Base-by-base conservation (phyloP, 2,329 filamentous ascomycete genomes). In the Madurella fahalii region DNA sequence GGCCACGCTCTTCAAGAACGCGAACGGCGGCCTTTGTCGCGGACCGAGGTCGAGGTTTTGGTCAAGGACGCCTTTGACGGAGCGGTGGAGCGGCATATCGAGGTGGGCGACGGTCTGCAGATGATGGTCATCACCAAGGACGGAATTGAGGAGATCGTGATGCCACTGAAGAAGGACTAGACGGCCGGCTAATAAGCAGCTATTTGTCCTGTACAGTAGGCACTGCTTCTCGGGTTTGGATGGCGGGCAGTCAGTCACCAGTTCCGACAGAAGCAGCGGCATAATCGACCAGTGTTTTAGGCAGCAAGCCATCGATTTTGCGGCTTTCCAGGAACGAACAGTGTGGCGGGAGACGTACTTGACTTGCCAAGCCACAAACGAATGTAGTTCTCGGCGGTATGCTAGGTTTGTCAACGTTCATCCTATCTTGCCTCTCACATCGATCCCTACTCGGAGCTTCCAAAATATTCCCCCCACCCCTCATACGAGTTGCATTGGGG, bases 11-110 rank as follows among this genome's bases (percentile, higher is more conserved):
- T 96, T 65, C 76, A 88, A 76, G 82, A 87, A 73, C 81, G 86
- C 64, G 80, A 84, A 70, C 80, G 82, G 57, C 78, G 85, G 67
- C 88, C 89, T 49, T 75, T 97, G 67, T 79, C 85, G 30, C 80
- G 83, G 67, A 75, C 81, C 52, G 84, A 87, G 57, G 93, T 95
- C 30, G 88, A 95, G 76, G 83, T 87, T 61, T 71, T 99, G 65
- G 93, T 99, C 65, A 90, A 93, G 75, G 94, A 99, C 81, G 94
- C 94, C 2, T 99, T 99, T 74, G 95, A 95, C 59, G 95, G 93
- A 71, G 94, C 95, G 4, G 93, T 96, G 34, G 94, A 99, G 82
- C 88, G 94, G 74, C 94, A 99, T 77, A 99, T 99, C 65, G 94
- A 99, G 79, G 95, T 99, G 59, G 94, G 94, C 72, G 94, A 99